Conservation (phyloP, 495 filamentous ascomycete species). For the Lasiosphaeria ovina region DNA sequence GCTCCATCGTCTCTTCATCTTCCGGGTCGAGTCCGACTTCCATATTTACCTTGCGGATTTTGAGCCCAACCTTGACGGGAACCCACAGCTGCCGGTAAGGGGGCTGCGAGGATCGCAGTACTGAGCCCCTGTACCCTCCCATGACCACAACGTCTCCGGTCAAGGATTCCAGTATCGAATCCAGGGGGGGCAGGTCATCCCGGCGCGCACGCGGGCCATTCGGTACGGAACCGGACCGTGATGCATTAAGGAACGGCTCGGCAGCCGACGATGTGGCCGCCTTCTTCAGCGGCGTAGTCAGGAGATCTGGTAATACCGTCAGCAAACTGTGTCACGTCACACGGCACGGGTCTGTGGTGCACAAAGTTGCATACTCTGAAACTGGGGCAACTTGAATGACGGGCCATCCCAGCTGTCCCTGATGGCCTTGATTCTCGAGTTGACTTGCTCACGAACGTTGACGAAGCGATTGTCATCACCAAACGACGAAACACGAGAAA, state of each 20-base stretch:
- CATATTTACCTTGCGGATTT: conserved; percentile 86
- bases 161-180: conserved; percentile 64
- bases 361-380: conserved; percentile 54
- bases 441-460: conserved; percentile 74
- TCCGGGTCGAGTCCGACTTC: conserved; percentile 81
- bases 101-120: conserved; percentile 79
- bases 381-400: conserved; percentile 64
- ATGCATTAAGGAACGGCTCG: conserved; percentile 2
- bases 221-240: conserved; percentile 11
- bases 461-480: conserved; percentile 85
- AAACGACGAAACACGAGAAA: conserved; percentile 76
- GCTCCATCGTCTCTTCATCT: conserved; percentile 82
- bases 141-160: conserved; percentile 85
- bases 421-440: conserved; percentile 87
- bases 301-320: conserved; percentile 24
- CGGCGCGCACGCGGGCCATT: conserved; percentile 22
- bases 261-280: conserved; percentile 19
- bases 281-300: conserved; percentile 41
- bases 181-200: conserved; percentile 45
- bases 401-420: conserved; percentile 77
- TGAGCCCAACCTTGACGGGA: conserved; percentile 89
- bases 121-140: conserved; percentile 87
- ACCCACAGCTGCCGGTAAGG: conserved; percentile 86
- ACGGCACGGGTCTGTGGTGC: conserved; percentile 23
- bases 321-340: conserved; percentile 17